Percentiles rank a stretch among this genome's conserved stretches.
Conservation (phyloP, 805 yeast species). For the Ogataea pignaliae region DNA sequence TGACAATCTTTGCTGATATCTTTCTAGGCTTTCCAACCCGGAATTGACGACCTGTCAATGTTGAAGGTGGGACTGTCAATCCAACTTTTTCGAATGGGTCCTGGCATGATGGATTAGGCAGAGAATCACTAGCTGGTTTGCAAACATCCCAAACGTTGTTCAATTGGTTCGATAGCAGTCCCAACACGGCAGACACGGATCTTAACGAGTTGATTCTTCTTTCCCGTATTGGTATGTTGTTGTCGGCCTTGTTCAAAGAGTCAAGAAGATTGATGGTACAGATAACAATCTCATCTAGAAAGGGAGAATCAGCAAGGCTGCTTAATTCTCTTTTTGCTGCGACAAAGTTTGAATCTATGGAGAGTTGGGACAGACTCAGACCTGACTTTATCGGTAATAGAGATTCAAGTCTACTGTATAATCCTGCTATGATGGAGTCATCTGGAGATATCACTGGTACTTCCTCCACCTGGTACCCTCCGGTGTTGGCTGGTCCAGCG, state of each 20-base stretch:
- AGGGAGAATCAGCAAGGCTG: slow-evolving; percentile 24
- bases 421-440: slow-evolving; percentile 30
- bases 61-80: slow-evolving; percentile 7
- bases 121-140: neutral
- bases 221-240: slow-evolving; percentile 20
- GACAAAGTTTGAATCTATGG: slow-evolving; percentile 32
- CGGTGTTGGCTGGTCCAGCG: neutral
- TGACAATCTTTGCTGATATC: slow-evolving; percentile 8
- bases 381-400: slow-evolving; percentile 36
- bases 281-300: slow-evolving; percentile 28
- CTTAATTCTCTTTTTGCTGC: slow-evolving; percentile 31
- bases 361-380: slow-evolving; percentile 31
- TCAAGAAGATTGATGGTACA: slow-evolving; percentile 24
- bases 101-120: no score
- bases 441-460: slow-evolving; percentile 4
- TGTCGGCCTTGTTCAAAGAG: slow-evolving; percentile 22
- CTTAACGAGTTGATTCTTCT: slow-evolving; percentile 24
- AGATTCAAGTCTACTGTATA: slow-evolving; percentile 30
- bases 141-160: slow-evolving; percentile 16
- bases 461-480: slow-evolving; percentile 2
- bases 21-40: slow-evolving; percentile 13
- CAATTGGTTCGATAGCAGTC: slow-evolving; percentile 35
- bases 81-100: slow-evolving; percentile 9
- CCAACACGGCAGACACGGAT: slow-evolving; percentile 34
- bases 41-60: slow-evolving; percentile 6